Conservation (phyloP, 768 basidiomycete species). For the Hysterangium stoloniferum region DNA sequence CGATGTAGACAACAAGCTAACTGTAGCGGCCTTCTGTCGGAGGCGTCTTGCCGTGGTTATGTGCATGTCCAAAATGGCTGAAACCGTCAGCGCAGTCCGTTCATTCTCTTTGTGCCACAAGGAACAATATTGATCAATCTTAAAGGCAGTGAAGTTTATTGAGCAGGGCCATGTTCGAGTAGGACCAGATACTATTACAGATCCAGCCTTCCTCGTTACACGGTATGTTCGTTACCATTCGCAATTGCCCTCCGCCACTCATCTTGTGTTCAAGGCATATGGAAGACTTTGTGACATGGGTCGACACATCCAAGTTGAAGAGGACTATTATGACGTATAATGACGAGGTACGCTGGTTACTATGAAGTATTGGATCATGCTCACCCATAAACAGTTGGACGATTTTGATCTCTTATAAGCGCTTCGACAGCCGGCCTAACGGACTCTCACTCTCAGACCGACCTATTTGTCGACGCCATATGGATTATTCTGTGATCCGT, state of each 20-base stretch:
- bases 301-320: slow-evolving; percentile 95
- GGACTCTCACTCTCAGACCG: no score
- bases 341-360: slow-evolving; percentile 60
- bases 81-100: slow-evolving; percentile 89
- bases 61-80: slow-evolving; percentile 89
- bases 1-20: slow-evolving; percentile 90
- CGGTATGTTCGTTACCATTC: slow-evolving; percentile 37
- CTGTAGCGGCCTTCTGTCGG: slow-evolving; percentile 91
- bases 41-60: slow-evolving; percentile 88
- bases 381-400: slow-evolving; percentile 57
- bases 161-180: slow-evolving; percentile 98
- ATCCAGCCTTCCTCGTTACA: slow-evolving; percentile 93
- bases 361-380: slow-evolving; percentile 1
- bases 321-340: slow-evolving; percentile 94
- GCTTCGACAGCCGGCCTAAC: no score
- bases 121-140: slow-evolving; percentile 1
- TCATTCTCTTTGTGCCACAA: not conserved
- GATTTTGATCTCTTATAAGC: slow-evolving; percentile 87
- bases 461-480: no score
- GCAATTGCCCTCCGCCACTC: not conserved
- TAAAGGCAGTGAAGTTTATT: slow-evolving; percentile 92
- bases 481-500: no score
- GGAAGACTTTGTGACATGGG: slow-evolving; percentile 99
- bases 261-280: slow-evolving; percentile 54
- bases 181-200: slow-evolving; percentile 91